These are phyloP conservation scores for Sarocladium brachiariae DNA, from an alignment of 2,329 filamentous ascomycete genomes.

Conservation along the genomic window DNA sequence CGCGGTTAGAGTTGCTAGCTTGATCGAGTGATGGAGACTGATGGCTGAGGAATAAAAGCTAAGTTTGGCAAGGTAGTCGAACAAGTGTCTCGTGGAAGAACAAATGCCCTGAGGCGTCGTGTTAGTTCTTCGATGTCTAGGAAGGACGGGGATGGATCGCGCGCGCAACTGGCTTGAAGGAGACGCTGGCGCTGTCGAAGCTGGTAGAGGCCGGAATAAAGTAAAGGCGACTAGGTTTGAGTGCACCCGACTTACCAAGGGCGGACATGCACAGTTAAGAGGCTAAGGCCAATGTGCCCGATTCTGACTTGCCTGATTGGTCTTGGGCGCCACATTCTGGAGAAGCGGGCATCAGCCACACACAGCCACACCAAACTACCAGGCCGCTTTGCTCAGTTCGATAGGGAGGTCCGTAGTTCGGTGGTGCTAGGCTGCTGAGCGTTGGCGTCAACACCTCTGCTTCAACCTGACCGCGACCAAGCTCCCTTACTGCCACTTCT, in stretches of 20 bases:
- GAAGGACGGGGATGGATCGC: constrained; percentile 8
- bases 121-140: neutral
- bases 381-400: neutral
- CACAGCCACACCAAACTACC: constrained; percentile 18
- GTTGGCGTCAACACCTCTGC: constrained; percentile 25
- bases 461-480: constrained; percentile 10
- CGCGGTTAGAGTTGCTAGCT: neutral
- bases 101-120: constrained; percentile 2
- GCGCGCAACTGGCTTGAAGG: constrained; percentile 12
- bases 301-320: neutral
- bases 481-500: constrained; percentile 10
- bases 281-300: neutral
- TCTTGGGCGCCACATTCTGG: neutral
- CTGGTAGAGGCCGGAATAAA: constrained; percentile 20
- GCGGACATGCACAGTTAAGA: neutral
- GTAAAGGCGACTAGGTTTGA: constrained; percentile 19
- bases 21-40: neutral
- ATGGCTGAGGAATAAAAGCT: neutral
- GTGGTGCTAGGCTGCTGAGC: constrained; percentile 26
- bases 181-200: neutral
- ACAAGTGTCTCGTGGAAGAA: neutral
- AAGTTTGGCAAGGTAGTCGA: neutral
- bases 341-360: constrained; percentile 1
- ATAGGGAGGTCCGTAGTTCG: neutral
- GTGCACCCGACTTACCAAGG: neutral